Conservation (phyloP, 768 basidiomycete species). For the Pulveroboletus sp. region DNA sequence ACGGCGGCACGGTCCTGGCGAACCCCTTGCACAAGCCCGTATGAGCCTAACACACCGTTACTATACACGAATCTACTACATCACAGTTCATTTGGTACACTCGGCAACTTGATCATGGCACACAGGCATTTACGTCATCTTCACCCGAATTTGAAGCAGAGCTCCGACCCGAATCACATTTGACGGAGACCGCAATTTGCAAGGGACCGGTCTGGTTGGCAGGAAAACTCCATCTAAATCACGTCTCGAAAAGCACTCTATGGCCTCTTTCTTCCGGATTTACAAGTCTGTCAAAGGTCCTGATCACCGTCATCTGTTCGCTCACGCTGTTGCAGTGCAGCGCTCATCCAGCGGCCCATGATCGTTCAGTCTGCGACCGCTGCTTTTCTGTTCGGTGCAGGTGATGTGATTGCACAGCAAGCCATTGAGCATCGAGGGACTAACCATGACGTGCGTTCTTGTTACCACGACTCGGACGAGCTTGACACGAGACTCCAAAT, state of each 20-base stretch:
- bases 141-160: not conserved
- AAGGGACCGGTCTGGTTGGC: not conserved
- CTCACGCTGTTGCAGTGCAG: slow-evolving; percentile 38
- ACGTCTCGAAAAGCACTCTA: slow-evolving; percentile 8
- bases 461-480: not conserved
- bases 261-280: slow-evolving; percentile 41
- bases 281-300: slow-evolving; percentile 36
- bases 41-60: too few relatives aligned
- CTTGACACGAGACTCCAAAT: not conserved
- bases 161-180: not conserved
- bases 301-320: not conserved
- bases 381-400: slow-evolving; percentile 63
- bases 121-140: not conserved
- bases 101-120: too few relatives aligned
- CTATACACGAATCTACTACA: too few relatives aligned
- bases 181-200: not conserved
- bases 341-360: slow-evolving; percentile 59
- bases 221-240: not conserved
- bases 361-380: slow-evolving; percentile 58
- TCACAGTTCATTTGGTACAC: too few relatives aligned
- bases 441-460: slow-evolving; percentile 65
- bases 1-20: too few relatives aligned
- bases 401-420: slow-evolving; percentile 86
- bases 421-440: slow-evolving; percentile 65
- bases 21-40: too few relatives aligned